phyloP scores from a whole-genome alignment of 2,329 filamentous ascomycete species.

The Ophiostoma populinum region DNA sequence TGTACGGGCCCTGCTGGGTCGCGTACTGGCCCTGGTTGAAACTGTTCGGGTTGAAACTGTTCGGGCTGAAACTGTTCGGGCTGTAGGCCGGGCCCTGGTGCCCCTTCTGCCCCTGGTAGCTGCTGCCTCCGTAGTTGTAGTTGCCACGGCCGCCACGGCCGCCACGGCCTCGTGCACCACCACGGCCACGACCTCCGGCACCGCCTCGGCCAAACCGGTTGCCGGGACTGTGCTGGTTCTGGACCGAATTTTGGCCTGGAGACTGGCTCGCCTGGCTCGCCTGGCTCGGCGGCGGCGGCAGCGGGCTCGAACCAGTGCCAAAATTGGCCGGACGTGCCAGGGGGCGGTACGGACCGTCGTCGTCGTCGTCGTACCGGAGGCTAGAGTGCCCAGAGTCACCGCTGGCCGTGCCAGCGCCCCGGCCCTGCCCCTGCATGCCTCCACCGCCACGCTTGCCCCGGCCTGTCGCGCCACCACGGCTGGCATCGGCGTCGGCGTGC shows the following conservation, averaged over 20 bases:
- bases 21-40: neutral
- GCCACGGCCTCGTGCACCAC: constrained; percentile 18
- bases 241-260: no score
- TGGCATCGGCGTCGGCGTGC: neutral
- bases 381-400: no score
- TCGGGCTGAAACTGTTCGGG: no score
- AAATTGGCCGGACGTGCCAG: constrained; percentile 51
- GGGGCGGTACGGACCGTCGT: constrained; percentile 55
- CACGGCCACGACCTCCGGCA: constrained; percentile 21
- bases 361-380: constrained; percentile 50
- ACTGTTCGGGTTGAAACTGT: constrained; percentile 1
- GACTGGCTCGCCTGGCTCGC: constrained; percentile 4
- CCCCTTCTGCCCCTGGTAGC: no score
- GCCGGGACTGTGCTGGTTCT: constrained; percentile 28
- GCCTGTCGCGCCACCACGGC: neutral
- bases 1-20: neutral
- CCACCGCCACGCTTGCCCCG: neutral
- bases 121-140: constrained; percentile 11
- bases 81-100: no score
- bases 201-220: constrained; percentile 19
- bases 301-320: no score
- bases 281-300: no score
- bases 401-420: constrained; percentile 14
- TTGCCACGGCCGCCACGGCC: constrained; percentile 16
- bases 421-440: constrained; percentile 14